These are phyloP conservation scores for Colletotrichum australisinense DNA, from an alignment of 2,329 filamentous ascomycete genomes.

Conservation along the genomic window DNA sequence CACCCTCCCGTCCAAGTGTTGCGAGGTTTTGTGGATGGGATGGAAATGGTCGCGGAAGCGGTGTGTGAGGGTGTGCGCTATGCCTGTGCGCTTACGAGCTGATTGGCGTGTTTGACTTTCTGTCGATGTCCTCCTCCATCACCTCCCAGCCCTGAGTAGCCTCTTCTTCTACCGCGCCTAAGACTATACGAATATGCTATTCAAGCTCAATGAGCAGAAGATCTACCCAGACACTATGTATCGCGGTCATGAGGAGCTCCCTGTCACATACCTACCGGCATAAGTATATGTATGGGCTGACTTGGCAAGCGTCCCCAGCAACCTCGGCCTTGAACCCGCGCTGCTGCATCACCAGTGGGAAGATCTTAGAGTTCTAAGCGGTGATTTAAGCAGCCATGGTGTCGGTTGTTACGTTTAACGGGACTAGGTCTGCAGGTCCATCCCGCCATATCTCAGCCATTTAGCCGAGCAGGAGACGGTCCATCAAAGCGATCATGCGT, in stretches of 20 bases:
- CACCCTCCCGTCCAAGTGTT: background rate
- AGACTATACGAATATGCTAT: background rate
- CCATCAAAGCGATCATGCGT: constrained; percentile 4
- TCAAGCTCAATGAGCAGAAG: no score
- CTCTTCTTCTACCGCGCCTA: background rate
- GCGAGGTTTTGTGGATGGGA: no score
- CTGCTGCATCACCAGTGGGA: background rate
- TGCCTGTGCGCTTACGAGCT: background rate
- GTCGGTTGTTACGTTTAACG: constrained; percentile 27
- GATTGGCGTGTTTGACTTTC: background rate
- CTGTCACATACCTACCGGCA: background rate
- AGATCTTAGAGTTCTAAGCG: constrained; percentile 8
- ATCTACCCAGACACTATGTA: background rate
- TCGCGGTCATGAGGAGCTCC: background rate
- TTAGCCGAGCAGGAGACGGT: background rate
- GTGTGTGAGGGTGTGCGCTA: background rate
- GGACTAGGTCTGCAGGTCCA: background rate
- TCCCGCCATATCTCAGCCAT: background rate
- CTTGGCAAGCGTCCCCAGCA: background rate
- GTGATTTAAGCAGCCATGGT: constrained; percentile 1
- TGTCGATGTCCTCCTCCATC: background rate
- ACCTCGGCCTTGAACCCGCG: background rate
- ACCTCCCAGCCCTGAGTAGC: no score
- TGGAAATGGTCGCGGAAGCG: no score
- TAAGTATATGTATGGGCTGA: background rate